These are phyloP conservation scores for Hamamelis virginiana DNA, from an alignment of 164 flowering plant species.

Conservation along the genomic window DNA sequence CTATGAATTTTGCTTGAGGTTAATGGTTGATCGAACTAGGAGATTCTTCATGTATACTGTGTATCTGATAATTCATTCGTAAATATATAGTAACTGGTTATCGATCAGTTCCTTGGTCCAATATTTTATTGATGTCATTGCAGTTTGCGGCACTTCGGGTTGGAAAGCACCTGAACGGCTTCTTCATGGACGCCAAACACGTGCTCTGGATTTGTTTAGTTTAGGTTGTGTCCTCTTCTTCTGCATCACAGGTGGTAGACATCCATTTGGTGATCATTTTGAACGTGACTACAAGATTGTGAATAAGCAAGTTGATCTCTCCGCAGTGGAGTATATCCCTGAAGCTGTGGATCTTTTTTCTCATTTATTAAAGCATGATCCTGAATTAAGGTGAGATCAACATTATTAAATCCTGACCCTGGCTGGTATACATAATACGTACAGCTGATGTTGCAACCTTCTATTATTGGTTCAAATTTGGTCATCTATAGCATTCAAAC, in stretches of 20 bases:
- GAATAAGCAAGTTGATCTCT: slow-evolving; percentile 35
- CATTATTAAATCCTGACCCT: not conserved
- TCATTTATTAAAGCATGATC: slow-evolving; percentile 33
- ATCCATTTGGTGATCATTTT: slow-evolving; percentile 48
- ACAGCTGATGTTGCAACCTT: too few species aligned
- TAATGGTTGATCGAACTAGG: too few species aligned
- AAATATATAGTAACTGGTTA: too few species aligned
- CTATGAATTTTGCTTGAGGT: not conserved
- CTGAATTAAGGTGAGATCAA: slow-evolving; percentile 34
- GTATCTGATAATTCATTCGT: not conserved
- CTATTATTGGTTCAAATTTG: too few species aligned
- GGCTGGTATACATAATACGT: too few species aligned
- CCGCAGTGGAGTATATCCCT: slow-evolving; percentile 36
- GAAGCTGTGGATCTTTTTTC: slow-evolving; percentile 47
- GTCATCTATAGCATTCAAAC: too few species aligned
- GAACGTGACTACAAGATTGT: slow-evolving; percentile 50
- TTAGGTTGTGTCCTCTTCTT: slow-evolving; percentile 50
- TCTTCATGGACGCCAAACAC: slow-evolving; percentile 47
- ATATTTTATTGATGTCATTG: slow-evolving; percentile 6
- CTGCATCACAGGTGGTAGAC: slow-evolving; percentile 47
- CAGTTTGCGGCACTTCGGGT: slow-evolving; percentile 58
- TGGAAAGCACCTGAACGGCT: slow-evolving; percentile 64
- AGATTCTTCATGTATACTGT: not conserved
- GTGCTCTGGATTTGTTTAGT: slow-evolving; percentile 47
- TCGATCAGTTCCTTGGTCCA: too few species aligned